Percentiles rank a stretch among this genome's conserved stretches.
Conservation (phyloP, 1,284 basidiomycete genomes). For the Stereum hirsutum region DNA sequence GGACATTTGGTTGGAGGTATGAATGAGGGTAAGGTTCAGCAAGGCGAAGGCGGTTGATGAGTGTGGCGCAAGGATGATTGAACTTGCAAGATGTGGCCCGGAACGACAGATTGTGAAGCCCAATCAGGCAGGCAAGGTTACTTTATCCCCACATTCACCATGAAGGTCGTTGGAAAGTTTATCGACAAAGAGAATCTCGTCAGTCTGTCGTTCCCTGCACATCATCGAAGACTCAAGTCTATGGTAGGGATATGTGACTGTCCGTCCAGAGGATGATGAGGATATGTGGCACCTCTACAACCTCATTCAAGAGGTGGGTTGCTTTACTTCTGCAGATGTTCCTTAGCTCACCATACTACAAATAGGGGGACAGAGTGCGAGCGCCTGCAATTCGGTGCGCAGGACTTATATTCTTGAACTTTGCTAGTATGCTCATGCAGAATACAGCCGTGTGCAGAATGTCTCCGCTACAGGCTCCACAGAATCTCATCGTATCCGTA, state of each 20-base stretch:
- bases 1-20: too few species aligned
- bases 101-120: slow-evolving; percentile 1
- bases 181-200: slow-evolving; percentile 70
- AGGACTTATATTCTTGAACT: background rate
- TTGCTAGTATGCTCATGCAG: slow-evolving; percentile 4
- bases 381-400: slow-evolving; percentile 79
- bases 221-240: slow-evolving; percentile 1
- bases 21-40: too few species aligned
- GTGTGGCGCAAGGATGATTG: slow-evolving; percentile 1
- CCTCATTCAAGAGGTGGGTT: slow-evolving; percentile 67
- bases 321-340: background rate
- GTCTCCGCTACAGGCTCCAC: slow-evolving; percentile 90
- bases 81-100: slow-evolving; percentile 1
- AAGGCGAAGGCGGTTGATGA: too few species aligned
- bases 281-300: slow-evolving; percentile 99
- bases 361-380: slow-evolving; percentile 75
- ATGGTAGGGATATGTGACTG: slow-evolving; percentile 76
- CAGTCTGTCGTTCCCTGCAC: slow-evolving; percentile 31
- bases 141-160: slow-evolving; percentile 21
- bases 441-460: slow-evolving; percentile 55
- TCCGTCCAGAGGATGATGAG: slow-evolving; percentile 91
- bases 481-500: slow-evolving; percentile 81
- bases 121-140: background rate
- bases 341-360: slow-evolving; percentile 5
- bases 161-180: slow-evolving; percentile 70